phyloP scores from a whole-genome alignment of 2,329 filamentous ascomycete species.

The Aurifilum marmelostoma region DNA sequence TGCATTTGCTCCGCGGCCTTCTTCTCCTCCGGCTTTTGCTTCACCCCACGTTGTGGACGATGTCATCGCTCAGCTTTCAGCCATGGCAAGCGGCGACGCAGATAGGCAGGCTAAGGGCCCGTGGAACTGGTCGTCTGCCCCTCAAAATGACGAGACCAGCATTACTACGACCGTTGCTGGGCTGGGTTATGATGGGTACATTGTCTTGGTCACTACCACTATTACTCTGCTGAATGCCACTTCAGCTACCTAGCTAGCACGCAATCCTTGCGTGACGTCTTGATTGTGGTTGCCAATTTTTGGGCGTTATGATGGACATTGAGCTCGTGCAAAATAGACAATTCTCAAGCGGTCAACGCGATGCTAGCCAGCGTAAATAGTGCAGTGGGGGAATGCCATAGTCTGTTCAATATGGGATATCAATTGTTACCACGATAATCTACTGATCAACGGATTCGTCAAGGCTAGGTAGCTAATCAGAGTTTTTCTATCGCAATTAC shows the following conservation, averaged over 20 bases:
- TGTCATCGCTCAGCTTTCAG: conserved; percentile 10
- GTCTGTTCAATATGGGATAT: background rate
- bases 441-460: no score
- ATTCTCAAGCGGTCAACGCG: background rate
- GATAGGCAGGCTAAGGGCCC: conserved; percentile 5
- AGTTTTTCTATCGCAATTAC: no score
- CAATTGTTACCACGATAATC: no score
- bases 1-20: background rate
- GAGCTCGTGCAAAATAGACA: background rate
- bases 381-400: background rate
- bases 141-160: background rate
- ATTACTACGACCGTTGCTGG: conserved; percentile 6
- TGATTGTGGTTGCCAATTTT: background rate
- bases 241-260: background rate
- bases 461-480: no score
- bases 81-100: conserved; percentile 15
- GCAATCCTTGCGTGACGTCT: background rate
- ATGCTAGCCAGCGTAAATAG: background rate
- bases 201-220: conserved; percentile 27
- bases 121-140: conserved; percentile 10
- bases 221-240: conserved; percentile 20
- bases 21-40: background rate
- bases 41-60: conserved; percentile 21
- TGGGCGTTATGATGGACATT: background rate
- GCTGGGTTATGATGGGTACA: conserved; percentile 15